Evolutionary conservation across 106 monocot genomes (phyloP).

Genomic region (Chionographis japonica): DNA sequence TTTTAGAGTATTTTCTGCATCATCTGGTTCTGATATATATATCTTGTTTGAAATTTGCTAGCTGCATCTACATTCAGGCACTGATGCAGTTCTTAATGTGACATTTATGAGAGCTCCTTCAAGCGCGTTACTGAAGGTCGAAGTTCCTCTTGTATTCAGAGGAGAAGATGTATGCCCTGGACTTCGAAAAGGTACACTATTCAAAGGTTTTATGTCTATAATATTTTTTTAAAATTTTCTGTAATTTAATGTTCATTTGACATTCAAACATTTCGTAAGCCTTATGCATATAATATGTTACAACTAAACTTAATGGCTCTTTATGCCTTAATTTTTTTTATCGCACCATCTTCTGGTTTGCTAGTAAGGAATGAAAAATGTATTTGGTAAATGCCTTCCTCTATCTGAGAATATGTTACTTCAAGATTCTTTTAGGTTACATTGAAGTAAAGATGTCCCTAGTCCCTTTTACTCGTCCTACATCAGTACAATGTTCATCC

Average conservation of each 20-base stretch:
- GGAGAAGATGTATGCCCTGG: conserved; percentile 94
- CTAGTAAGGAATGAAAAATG: too few species aligned
- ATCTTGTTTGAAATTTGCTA: conserved; percentile 17
- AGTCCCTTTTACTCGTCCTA: too few species aligned
- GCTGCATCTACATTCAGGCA: conserved; percentile 82
- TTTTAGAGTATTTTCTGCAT: not conserved
- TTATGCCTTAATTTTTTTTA: too few species aligned
- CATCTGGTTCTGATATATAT: not conserved
- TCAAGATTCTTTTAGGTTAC: too few species aligned
- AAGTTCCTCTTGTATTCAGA: conserved; percentile 87
- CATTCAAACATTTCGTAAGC: not conserved
- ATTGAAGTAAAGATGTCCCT: too few species aligned
- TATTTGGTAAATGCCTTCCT: too few species aligned
- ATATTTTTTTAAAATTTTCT: not conserved
- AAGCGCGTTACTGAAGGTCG: conserved; percentile 62
- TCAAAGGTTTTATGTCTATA: not conserved
- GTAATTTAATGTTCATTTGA: not conserved
- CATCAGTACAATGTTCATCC: too few species aligned
- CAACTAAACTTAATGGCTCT: too few species aligned
- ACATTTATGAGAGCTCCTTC: conserved; percentile 96
- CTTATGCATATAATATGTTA: too few species aligned
- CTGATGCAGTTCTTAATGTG: conserved; percentile 82
- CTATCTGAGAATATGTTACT: too few species aligned
- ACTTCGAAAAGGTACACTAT: conserved; percentile 68
- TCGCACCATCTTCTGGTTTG: too few species aligned